Percentiles rank a stretch among this genome's conserved stretches.
phyloP scores from a whole-genome alignment of 2,329 filamentous ascomycete genomes.

The Scolecobasidium constrictum region DNA sequence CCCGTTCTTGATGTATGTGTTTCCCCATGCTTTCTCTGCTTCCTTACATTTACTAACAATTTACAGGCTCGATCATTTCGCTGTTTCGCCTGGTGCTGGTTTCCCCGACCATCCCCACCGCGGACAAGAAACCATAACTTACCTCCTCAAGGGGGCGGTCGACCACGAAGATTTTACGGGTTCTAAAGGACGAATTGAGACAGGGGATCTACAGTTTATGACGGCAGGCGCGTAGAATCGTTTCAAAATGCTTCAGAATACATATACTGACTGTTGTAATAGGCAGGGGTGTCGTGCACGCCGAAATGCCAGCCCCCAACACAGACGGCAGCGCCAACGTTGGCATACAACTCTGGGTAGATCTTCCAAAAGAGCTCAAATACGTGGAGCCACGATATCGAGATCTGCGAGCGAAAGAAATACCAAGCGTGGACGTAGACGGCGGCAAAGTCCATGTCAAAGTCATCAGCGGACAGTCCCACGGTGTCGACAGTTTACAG shows the following conservation, averaged over 20 bases:
- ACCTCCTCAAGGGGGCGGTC: conserved; percentile 72
- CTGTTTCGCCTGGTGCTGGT: conserved; percentile 65
- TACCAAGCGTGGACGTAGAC: conserved; percentile 63
- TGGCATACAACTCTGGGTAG: conserved; percentile 92
- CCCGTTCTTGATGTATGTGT: conserved; percentile 74
- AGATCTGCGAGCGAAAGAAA: conserved; percentile 68
- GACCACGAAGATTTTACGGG: conserved; percentile 92
- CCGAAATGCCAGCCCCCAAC: conserved; percentile 84
- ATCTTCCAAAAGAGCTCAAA: conserved; percentile 74
- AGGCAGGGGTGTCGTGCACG: conserved; percentile 82
- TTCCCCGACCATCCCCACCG: conserved; percentile 75
- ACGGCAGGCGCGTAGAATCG: too few species aligned
- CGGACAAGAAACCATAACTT: conserved; percentile 84
- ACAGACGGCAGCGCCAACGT: conserved; percentile 66
- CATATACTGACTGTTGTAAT: conserved; percentile 41
- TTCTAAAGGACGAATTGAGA: conserved; percentile 68
- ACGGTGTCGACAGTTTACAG: conserved; percentile 76
- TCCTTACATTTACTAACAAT: conserved; percentile 34
- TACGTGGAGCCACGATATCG: conserved; percentile 85
- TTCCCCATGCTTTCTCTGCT: conserved; percentile 24
- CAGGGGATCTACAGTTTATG: conserved; percentile 97
- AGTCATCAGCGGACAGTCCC: conserved; percentile 77
- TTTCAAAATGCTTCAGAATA: too few species aligned
- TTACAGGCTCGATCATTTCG: conserved; percentile 90
- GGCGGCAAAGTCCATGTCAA: conserved; percentile 69